phyloP scores from a whole-genome alignment of 495 filamentous ascomycete species.

The Margaritispora aquatica region DNA sequence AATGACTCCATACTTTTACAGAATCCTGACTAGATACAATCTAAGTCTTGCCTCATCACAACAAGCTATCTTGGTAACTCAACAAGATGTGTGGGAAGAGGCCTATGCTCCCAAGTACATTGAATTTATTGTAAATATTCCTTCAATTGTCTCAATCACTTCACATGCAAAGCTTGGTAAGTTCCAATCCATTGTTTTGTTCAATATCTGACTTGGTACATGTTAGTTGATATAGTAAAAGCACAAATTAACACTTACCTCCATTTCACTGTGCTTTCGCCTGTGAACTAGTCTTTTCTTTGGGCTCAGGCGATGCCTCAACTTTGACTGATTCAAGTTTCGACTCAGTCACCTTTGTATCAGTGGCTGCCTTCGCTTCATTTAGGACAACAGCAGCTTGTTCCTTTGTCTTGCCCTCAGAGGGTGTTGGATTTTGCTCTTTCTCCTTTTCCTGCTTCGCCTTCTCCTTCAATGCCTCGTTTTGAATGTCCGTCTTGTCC shows the following conservation, averaged over 20 bases:
- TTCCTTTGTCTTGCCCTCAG: neutral
- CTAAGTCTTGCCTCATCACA: slow-evolving; percentile 4
- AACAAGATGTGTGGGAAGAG: no score
- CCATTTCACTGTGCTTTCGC: neutral
- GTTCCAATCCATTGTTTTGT: neutral
- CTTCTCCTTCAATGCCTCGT: slow-evolving; percentile 45
- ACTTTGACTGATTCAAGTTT: slow-evolving; percentile 2
- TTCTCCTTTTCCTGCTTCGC: slow-evolving; percentile 18
- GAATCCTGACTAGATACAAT: slow-evolving; percentile 9
- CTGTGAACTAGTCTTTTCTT: neutral
- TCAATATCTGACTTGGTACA: neutral
- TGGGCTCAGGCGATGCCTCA: neutral
- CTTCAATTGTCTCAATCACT: neutral
- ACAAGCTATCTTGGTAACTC: slow-evolving; percentile 2
- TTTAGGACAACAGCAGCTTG: no score
- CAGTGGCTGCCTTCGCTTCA: no score
- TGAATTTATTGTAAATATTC: no score
- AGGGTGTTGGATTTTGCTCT: neutral
- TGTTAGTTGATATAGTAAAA: neutral
- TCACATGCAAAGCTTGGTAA: neutral
- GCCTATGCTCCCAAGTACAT: no score
- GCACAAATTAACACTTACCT: neutral
- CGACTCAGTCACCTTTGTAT: neutral
- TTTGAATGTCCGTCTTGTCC: slow-evolving; percentile 70
- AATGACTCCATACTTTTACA: slow-evolving; percentile 15